A percentile compares a stretch with the other conserved stretches of the same genome.
Conservation (phyloP, 73 alveolate species). For the Paraurostyla sp. region DNA sequence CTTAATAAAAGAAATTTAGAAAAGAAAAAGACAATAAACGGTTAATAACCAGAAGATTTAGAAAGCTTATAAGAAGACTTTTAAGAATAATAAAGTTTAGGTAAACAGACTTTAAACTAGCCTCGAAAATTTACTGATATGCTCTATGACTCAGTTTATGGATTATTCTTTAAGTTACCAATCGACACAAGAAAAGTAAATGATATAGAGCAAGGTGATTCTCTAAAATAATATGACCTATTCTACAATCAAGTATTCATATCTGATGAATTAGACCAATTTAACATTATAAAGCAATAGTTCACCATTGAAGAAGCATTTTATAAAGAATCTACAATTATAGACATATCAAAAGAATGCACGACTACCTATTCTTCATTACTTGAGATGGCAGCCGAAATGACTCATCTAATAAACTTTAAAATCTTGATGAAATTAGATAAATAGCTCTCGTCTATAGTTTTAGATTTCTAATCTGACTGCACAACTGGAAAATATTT, state of each 20-base stretch:
- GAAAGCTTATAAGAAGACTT: neutral
- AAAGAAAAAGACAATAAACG: neutral
- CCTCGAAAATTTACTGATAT: neutral
- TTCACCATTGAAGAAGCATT: neutral
- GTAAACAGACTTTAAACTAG: neutral
- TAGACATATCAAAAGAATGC: neutral
- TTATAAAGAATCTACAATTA: neutral
- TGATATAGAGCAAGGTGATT: neutral
- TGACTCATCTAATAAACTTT: neutral
- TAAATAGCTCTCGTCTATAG: neutral
- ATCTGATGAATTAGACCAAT: constrained; percentile 19
- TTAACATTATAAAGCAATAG: neutral
- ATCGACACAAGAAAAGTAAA: neutral
- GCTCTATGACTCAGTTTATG: constrained; percentile 16
- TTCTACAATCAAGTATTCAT: constrained; percentile 1
- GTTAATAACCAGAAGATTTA: neutral
- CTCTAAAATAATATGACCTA: neutral
- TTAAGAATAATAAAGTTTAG: neutral
- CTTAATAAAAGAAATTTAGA: neutral
- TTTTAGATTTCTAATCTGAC: neutral
- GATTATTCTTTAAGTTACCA: constrained; percentile 2
- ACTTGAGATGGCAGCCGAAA: neutral
- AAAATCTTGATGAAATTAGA: neutral
- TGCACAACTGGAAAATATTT: neutral
- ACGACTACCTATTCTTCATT: neutral